Conservation (phyloP, 495 filamentous ascomycete species). For the Chaetomium cochliodes region DNA sequence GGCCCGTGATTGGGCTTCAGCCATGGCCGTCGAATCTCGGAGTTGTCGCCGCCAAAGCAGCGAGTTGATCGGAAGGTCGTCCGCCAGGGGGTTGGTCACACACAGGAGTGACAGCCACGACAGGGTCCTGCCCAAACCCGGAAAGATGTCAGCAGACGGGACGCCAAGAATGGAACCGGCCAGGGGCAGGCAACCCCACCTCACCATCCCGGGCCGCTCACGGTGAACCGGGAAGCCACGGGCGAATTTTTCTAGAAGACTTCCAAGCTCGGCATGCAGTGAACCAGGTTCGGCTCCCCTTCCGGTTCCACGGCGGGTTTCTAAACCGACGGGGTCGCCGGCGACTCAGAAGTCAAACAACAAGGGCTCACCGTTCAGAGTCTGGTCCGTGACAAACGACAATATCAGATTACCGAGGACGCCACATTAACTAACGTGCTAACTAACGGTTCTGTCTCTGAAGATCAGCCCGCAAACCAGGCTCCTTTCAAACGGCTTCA, state of each 20-base stretch:
- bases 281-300: not conserved
- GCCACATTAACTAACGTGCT: too few relatives aligned
- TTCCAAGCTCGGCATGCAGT: conserved; percentile 16
- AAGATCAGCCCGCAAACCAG: too few relatives aligned
- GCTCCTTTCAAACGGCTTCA: not conserved
- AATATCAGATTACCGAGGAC: not conserved
- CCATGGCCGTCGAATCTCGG: not conserved
- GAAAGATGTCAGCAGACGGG: not conserved
- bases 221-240: not conserved
- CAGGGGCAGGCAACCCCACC: conserved; percentile 19
- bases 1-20: not conserved
- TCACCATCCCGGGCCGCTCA: conserved; percentile 14
- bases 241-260: conserved; percentile 23
- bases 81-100: not conserved
- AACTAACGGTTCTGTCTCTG: too few relatives aligned
- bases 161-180: conserved; percentile 15
- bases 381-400: not conserved
- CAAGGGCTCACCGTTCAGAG: not conserved
- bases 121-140: not conserved
- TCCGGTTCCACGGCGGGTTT: not conserved
- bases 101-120: not conserved
- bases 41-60: not conserved
- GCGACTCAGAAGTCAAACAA: not conserved
- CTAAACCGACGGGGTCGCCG: conserved; percentile 1
- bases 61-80: not conserved